These are phyloP conservation scores for Senna siamea DNA, from an alignment of 306 rosid species.

Conservation along the genomic window DNA sequence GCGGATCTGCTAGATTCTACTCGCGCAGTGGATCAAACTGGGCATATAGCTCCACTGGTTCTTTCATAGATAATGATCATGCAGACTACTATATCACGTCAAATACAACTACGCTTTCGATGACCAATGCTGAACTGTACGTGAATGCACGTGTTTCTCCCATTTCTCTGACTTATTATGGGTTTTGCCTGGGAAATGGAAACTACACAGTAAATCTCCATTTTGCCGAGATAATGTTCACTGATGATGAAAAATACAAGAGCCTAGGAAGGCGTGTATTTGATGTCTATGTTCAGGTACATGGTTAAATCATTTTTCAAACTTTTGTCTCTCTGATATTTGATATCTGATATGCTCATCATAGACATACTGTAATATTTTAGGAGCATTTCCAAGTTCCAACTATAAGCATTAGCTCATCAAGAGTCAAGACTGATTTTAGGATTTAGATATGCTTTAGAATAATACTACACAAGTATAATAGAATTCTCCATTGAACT, in stretches of 20 bases:
- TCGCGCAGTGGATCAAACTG: constrained; percentile 33
- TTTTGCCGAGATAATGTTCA: no score
- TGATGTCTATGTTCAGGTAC: no score
- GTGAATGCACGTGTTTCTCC: no score
- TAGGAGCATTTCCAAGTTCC: no score
- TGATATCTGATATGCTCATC: no score
- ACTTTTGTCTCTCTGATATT: background rate
- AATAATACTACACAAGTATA: background rate
- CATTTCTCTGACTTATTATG: no score
- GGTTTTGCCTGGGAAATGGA: no score
- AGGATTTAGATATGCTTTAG: background rate
- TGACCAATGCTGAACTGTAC: constrained; percentile 48
- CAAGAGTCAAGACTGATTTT: background rate
- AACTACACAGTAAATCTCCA: no score
- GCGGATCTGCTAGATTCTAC: constrained; percentile 11
- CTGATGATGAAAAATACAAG: no score
- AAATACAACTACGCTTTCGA: background rate
- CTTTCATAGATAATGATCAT: constrained; percentile 33
- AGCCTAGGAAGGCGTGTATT: no score
- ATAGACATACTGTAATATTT: no score
- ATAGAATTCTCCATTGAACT: background rate
- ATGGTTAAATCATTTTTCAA: background rate
- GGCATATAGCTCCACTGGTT: constrained; percentile 64
- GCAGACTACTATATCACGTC: background rate
- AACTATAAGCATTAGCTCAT: no score